Evolutionary conservation across 2,329 filamentous ascomycete genomes (phyloP).

Genomic region (Westerdykella ornata): DNA sequence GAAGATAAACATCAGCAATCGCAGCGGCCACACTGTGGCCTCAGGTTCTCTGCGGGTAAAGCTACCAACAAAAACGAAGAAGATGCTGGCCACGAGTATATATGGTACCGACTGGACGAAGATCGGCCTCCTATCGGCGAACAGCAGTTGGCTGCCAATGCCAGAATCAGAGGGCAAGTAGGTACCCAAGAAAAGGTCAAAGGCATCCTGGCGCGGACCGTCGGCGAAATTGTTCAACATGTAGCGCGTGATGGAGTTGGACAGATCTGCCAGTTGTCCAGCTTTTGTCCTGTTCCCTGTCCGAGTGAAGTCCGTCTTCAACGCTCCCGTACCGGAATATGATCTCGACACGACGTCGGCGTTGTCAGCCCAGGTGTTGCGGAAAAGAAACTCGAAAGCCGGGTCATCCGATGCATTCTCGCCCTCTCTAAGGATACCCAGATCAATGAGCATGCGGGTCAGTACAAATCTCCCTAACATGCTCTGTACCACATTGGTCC

Average conservation of each 20-base stretch:
- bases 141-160: slow-evolving; percentile 66
- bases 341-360: slow-evolving; percentile 88
- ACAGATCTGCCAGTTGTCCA: slow-evolving; percentile 78
- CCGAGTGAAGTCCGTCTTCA: slow-evolving; percentile 98
- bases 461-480: slow-evolving; percentile 89
- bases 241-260: slow-evolving; percentile 83
- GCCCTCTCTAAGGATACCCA: slow-evolving; percentile 69
- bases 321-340: slow-evolving; percentile 91
- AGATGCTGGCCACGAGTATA: slow-evolving; percentile 74
- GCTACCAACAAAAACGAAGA: slow-evolving; percentile 69
- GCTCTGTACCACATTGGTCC: slow-evolving; percentile 95
- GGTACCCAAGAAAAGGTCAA: slow-evolving; percentile 84
- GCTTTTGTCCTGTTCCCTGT: slow-evolving; percentile 80
- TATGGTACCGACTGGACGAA: slow-evolving; percentile 93
- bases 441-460: slow-evolving; percentile 79
- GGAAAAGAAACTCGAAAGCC: slow-evolving; percentile 83
- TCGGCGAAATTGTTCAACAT: slow-evolving; percentile 91
- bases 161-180: slow-evolving; percentile 70
- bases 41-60: slow-evolving; percentile 67
- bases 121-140: slow-evolving; percentile 76
- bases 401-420: slow-evolving; percentile 73
- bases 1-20: slow-evolving; percentile 77
- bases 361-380: slow-evolving; percentile 97
- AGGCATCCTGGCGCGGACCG: slow-evolving; percentile 89
- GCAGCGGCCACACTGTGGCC: slow-evolving; percentile 70